Base-by-base conservation (phyloP, 1,284 basidiomycete species). In the Fomitopsis palustris region DNA sequence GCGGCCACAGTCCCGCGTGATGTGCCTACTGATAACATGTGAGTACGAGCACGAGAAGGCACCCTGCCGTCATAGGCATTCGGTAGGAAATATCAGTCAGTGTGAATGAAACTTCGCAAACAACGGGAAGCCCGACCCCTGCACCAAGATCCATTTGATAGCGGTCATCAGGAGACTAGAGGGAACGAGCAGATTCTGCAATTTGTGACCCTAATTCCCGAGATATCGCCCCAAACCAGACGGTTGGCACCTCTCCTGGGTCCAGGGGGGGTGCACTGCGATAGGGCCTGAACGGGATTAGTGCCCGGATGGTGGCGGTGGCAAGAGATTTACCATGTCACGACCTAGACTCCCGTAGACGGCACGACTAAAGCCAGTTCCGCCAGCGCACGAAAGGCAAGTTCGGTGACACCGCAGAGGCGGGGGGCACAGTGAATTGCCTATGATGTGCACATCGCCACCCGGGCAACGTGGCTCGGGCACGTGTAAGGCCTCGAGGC, bases 401-500 rank as follows among this genome's bases (percentile, higher is more conserved):
- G 2, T 1, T 51, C 47, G 47, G 47, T 21, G n/a, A 37, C 17
- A 23, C 25, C 27, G n/a, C 29, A 35, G n/a, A n/a, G 31, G 8
- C 17, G 21, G n/a, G 25, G 29, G n/a, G 33, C 12, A 35, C 3
- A 19, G 31, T 6, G 29, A 29, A 19, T 27, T 14, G 29, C 45
- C 45, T 51, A 21, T 31, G 17, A 31, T n/a, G 29, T 17, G 49
- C 49, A 37, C 49, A 21, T 27, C 25, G 43, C 43, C 43, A 45
- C 43, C 25, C 45, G 25, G 45, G 25, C 31, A 52, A 52, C 49
- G 49, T 52, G 49, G 49, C 31, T 37, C 31, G n/a, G 14, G 29
- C 49, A 52, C 49, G 49, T 52, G 49, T 37, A 35, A 31, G 17
- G 49, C 49, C 49, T 52, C 49, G 49, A 33, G 49, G 49, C 49